phyloP scores from a whole-genome alignment of 805 yeast species.

The Spathaspora gorwiae region DNA sequence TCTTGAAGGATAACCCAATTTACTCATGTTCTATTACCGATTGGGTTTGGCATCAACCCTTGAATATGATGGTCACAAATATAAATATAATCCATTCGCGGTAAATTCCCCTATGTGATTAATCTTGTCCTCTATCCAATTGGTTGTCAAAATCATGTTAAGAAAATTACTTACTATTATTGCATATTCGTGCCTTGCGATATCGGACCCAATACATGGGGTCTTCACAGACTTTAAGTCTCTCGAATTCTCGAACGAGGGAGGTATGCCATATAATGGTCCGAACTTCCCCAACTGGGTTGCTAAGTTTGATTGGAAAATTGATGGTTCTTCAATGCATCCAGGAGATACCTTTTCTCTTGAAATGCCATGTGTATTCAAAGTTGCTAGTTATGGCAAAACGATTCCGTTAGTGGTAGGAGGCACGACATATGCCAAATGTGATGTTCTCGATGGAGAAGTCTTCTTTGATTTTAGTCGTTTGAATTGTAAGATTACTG shows the following conservation, averaged over 20 bases:
- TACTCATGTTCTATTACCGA: too few relatives aligned
- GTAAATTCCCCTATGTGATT: too few relatives aligned
- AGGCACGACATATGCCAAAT: conserved; percentile 12
- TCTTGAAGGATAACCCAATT: too few relatives aligned
- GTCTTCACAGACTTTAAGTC: conserved; percentile 12
- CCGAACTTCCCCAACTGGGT: conserved; percentile 11
- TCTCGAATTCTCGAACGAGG: conserved; percentile 6
- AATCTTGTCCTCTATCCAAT: too few relatives aligned
- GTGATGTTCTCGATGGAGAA: conserved; percentile 8
- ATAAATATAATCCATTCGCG: too few relatives aligned
- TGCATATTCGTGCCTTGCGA: too few relatives aligned
- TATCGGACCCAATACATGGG: too few relatives aligned
- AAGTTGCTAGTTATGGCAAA: conserved; percentile 6
- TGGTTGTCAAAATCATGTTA: too few relatives aligned
- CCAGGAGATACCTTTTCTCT: conserved; percentile 17
- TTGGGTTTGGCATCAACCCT: too few relatives aligned
- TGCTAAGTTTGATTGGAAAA: conserved; percentile 14
- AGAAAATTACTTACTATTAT: too few relatives aligned
- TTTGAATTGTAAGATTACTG: conserved; percentile 10
- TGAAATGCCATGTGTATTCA: conserved; percentile 14
- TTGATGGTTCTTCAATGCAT: conserved; percentile 5
- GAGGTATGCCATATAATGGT: background rate
- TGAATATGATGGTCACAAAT: too few relatives aligned
- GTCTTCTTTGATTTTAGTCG: conserved; percentile 2
- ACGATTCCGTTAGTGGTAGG: background rate